phyloP scores from a whole-genome alignment of 78 protist genomes.

The Cavenderia fasciculata region DNA sequence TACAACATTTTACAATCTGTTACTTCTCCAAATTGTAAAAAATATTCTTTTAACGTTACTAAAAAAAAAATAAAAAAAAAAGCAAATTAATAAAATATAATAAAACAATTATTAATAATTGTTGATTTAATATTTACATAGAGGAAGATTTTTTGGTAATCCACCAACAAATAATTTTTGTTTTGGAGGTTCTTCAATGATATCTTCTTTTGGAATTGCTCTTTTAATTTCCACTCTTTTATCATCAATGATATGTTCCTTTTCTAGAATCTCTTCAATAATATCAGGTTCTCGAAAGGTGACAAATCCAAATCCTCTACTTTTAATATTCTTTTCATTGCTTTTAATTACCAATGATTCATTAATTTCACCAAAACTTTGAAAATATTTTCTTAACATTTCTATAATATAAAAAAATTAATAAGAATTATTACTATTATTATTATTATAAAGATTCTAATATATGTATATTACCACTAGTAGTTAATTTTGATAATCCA shows the following conservation, averaged over 20 bases:
- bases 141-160: conserved; percentile 23
- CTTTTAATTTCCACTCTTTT: conserved; percentile 52
- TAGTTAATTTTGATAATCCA: conserved; percentile 49
- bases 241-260: conserved; percentile 41
- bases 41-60: conserved; percentile 36
- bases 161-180: conserved; percentile 73
- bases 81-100: not conserved
- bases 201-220: conserved; percentile 76
- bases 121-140: not conserved
- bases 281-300: conserved; percentile 28
- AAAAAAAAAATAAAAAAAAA: not conserved
- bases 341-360: conserved; percentile 51
- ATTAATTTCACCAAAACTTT: conserved; percentile 24
- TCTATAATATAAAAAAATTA: conserved; percentile 1
- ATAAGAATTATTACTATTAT: not conserved
- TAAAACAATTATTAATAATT: not conserved
- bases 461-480: conserved; percentile 37
- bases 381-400: conserved; percentile 49
- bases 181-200: conserved; percentile 29
- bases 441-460: not conserved
- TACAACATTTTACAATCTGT: conserved; percentile 29
- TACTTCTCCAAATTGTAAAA: conserved; percentile 43
- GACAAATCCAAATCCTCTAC: conserved; percentile 77
- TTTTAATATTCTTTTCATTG: conserved; percentile 41
- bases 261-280: conserved; percentile 4